Evolutionary conservation across 2,329 filamentous ascomycete species (phyloP).

Genomic region (Stagonosporopsis tanaceti): DNA sequence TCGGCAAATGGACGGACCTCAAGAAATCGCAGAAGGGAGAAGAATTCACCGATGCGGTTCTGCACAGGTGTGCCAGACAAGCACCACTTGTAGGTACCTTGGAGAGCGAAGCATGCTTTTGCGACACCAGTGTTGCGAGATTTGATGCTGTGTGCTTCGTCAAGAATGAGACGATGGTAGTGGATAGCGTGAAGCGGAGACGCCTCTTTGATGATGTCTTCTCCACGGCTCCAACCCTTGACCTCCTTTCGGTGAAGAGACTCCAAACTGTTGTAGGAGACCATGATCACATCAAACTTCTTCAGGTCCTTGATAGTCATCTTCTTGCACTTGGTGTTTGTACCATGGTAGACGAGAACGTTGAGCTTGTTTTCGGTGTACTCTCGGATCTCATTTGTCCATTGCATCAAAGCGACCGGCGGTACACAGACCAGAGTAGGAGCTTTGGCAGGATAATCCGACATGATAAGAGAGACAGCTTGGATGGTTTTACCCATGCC

Average conservation of each 20-base stretch:
- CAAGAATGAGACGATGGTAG: constrained; percentile 91
- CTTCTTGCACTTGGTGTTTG: constrained; percentile 81
- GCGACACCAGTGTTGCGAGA: constrained; percentile 88
- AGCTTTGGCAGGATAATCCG: constrained; percentile 83
- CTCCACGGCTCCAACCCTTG: constrained; percentile 85
- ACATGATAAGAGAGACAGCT: constrained; percentile 97
- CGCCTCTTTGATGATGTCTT: constrained; percentile 80
- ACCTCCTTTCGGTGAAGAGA: constrained; percentile 91
- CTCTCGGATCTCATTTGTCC: constrained; percentile 67
- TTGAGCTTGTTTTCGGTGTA: constrained; percentile 90
- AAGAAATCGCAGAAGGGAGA: constrained; percentile 91
- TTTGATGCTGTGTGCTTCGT: constrained; percentile 96
- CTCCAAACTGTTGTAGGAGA: constrained; percentile 92
- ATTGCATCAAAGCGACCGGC: constrained; percentile 94
- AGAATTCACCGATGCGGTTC: constrained; percentile 96
- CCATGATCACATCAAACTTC: constrained; percentile 92
- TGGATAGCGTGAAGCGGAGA: constrained; percentile 80
- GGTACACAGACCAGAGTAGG: constrained; percentile 90
- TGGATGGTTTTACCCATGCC: constrained; percentile 99
- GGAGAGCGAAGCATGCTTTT: constrained; percentile 91
- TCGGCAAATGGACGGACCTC: constrained; percentile 88
- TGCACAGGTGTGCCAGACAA: constrained; percentile 94
- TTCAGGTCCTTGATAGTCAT: constrained; percentile 78
- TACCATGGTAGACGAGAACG: constrained; percentile 88
- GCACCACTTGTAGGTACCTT: constrained; percentile 92